Percentiles rank a stretch among this genome's conserved stretches.
phyloP scores from a whole-genome alignment of 495 filamentous ascomycete species.

The Penicillium goetzii region DNA sequence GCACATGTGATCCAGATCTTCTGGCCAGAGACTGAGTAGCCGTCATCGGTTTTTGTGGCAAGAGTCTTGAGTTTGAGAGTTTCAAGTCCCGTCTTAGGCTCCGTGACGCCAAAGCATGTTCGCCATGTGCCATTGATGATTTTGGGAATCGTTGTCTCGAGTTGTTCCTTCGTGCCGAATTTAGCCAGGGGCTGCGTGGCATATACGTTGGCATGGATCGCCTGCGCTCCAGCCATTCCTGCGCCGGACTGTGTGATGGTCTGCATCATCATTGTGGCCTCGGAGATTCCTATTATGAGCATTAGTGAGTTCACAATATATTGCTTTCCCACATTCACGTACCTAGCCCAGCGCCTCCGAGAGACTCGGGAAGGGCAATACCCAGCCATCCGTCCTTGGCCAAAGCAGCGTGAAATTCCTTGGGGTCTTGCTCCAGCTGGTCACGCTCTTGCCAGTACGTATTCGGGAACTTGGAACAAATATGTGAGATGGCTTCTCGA shows the following conservation, averaged over 20 bases:
- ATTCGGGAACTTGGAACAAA: conserved; percentile 66
- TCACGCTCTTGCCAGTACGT: conserved; percentile 75
- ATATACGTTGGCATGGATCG: conserved; percentile 78
- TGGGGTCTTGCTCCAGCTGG: conserved; percentile 67
- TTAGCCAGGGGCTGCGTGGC: conserved; percentile 76
- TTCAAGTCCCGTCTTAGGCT: conserved; percentile 72
- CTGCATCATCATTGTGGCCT: conserved; percentile 86
- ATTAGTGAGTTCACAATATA: conserved; percentile 47
- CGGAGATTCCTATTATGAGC: conserved; percentile 58
- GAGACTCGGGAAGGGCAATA: conserved; percentile 71
- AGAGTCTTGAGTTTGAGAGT: conserved; percentile 68
- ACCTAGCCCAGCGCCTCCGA: conserved; percentile 74
- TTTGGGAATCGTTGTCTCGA: conserved; percentile 63
- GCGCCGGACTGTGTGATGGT: conserved; percentile 78
- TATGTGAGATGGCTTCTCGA: conserved; percentile 67
- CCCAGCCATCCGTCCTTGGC: conserved; percentile 85
- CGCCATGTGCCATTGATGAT: conserved; percentile 70
- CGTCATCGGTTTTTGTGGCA: conserved; percentile 53
- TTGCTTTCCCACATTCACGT: conserved; percentile 51
- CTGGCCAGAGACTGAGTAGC: conserved; percentile 69
- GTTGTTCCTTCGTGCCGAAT: conserved; percentile 65
- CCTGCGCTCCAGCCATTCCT: conserved; percentile 76
- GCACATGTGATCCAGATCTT: conserved; percentile 87
- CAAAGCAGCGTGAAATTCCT: conserved; percentile 72
- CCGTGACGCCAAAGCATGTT: conserved; percentile 72